phyloP scores from a whole-genome alignment of 2,329 filamentous ascomycete species.

The Fusarium humuli region DNA sequence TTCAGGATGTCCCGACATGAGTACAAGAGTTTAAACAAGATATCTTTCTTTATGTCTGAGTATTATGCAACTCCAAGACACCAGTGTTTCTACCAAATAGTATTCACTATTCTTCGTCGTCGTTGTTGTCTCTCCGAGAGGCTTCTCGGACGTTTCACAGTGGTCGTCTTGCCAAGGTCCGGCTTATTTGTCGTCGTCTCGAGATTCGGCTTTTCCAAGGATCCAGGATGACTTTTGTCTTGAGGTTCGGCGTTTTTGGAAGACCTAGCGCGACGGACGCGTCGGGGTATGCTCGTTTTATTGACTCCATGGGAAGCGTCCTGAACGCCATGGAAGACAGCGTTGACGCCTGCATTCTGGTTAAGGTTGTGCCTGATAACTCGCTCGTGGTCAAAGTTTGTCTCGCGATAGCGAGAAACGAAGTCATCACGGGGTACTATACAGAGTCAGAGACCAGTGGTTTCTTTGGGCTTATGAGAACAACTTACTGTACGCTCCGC shows the following conservation, averaged over 20 bases:
- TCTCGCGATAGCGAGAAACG: conserved; percentile 78
- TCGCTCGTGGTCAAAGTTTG: conserved; percentile 68
- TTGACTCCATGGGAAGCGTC: neutral
- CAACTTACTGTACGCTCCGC: conserved; percentile 86
- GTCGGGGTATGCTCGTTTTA: neutral
- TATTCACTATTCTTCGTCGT: neutral
- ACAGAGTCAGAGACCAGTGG: conserved; percentile 10
- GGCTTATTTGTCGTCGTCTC: neutral
- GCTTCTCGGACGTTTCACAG: neutral
- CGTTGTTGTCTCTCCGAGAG: neutral
- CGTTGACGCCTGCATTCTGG: conserved; percentile 11
- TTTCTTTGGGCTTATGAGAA: neutral
- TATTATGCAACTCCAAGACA: neutral
- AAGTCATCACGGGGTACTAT: conserved; percentile 85
- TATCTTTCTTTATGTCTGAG: neutral
- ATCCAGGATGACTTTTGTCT: neutral
- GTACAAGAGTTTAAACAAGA: neutral
- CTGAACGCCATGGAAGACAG: neutral
- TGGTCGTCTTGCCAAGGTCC: neutral
- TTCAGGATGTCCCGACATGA: neutral
- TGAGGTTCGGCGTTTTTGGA: neutral
- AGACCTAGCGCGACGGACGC: neutral
- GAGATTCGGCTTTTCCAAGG: neutral
- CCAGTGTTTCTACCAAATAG: neutral
- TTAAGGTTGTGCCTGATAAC: conserved; percentile 55